These are phyloP conservation scores for Colletotrichum tofieldiae DNA, from an alignment of 2,329 filamentous ascomycete species.

Conservation along the genomic window DNA sequence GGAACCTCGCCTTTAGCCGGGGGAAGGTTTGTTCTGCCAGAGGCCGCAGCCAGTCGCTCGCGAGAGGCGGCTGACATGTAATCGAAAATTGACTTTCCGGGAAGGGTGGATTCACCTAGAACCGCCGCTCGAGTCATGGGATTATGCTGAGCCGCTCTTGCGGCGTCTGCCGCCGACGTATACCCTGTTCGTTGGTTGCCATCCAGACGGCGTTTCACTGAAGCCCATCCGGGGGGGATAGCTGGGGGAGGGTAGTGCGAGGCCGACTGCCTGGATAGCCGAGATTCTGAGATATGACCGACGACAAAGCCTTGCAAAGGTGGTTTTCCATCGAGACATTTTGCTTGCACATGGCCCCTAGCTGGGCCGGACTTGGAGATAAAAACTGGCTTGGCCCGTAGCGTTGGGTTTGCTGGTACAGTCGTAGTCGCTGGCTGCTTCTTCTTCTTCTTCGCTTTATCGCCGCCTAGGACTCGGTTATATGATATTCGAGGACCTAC, in stretches of 20 bases:
- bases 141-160: conserved; percentile 82
- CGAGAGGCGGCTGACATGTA: conserved; percentile 86
- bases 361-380: conserved; percentile 69
- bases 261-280: conserved; percentile 59
- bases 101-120: conserved; percentile 83
- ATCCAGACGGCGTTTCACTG: conserved; percentile 57
- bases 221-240: conserved; percentile 83
- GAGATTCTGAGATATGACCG: conserved; percentile 66
- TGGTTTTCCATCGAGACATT: conserved; percentile 87
- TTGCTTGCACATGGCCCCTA: conserved; percentile 58
- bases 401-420: conserved; percentile 73
- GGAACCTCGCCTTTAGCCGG: conserved; percentile 83
- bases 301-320: conserved; percentile 87
- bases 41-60: conserved; percentile 81
- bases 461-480: conserved; percentile 84
- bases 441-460: conserved; percentile 84
- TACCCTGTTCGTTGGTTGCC: conserved; percentile 54
- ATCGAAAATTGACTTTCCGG: conserved; percentile 96
- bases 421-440: conserved; percentile 55
- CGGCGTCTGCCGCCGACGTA: conserved; percentile 81
- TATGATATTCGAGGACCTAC: conserved; percentile 93
- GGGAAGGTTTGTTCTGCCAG: conserved; percentile 84
- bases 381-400: conserved; percentile 81
- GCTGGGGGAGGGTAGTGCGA: conserved; percentile 74
- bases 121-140: conserved; percentile 80